Evolutionary conservation across 306 rosid species (phyloP).

Genomic region (Purshia tridentata): DNA sequence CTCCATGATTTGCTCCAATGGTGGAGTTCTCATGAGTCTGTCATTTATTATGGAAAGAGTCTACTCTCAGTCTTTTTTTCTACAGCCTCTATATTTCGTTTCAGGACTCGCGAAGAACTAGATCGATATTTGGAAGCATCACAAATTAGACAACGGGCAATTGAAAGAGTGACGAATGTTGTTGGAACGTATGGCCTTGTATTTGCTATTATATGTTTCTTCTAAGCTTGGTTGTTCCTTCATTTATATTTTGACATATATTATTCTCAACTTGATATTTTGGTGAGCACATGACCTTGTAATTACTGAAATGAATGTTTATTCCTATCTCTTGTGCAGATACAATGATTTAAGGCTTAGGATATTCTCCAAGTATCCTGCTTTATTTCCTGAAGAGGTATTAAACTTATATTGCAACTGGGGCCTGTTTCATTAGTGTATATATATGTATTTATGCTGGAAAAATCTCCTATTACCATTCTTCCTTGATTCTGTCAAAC

Average conservation of each 20-base stretch:
- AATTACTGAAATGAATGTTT: conserved; percentile 1
- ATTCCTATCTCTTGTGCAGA: conserved; percentile 43
- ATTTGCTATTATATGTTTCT: conserved; percentile 29
- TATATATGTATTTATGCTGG: background rate
- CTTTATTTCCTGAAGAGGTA: conserved; percentile 93
- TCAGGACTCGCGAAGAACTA: conserved; percentile 90
- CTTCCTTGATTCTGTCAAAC: background rate
- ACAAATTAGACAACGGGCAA: conserved; percentile 83
- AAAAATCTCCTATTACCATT: background rate
- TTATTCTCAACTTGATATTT: conserved; percentile 2
- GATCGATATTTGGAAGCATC: conserved; percentile 97
- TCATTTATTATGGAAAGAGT: conserved; percentile 13
- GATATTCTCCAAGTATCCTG: conserved; percentile 86
- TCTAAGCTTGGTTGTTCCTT: conserved; percentile 21
- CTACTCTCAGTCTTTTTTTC: conserved; percentile 29
- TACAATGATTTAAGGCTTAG: conserved; percentile 80
- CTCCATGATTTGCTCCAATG: conserved; percentile 10
- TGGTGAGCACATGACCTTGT: conserved; percentile 18
- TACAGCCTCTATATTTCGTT: conserved; percentile 40
- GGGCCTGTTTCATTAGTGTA: background rate
- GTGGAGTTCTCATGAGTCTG: conserved; percentile 19
- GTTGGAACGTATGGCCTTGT: conserved; percentile 77
- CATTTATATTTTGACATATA: conserved; percentile 15
- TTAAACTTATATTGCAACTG: background rate
- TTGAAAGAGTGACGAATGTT: conserved; percentile 80